Base-by-base conservation (phyloP, 257 asterid genomes). In the Solanum bulbocastanum region DNA sequence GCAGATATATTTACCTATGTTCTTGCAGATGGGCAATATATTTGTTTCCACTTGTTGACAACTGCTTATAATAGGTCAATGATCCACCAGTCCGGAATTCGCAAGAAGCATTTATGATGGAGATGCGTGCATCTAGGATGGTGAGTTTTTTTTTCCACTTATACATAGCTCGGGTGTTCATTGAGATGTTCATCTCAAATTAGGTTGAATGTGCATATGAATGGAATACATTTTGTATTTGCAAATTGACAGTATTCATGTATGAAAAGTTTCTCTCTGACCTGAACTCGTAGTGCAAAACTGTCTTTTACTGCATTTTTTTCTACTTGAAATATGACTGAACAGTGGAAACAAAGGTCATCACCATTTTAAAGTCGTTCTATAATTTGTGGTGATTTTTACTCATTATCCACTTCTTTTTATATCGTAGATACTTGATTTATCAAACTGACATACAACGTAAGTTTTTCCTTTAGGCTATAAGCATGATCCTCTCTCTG, bases 81-180 rank as follows among this genome's bases (percentile, higher is more conserved):
- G 94, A 92, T 75, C 92, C 93, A 42, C 95, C 94, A 10, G 96
- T 96, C 27, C 90, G 98, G 65, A 96, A 97, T 87, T 95, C 98
- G 9, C 98, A 96, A 88, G 99, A 97, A 89, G 93, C 96, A 58
- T 96, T 97, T 91, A 94, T 95, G 98, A 95, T 95, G 98, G 99
- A 97, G 89, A 94, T 96, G 98, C 98, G 96, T 32, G 98, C 96
- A 72, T 94, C 98, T 25, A 91, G 98, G 89, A 94, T 96, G 98
- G 98, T 95, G 73, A 92, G 93, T 8, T 30, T 60, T 81, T 58
- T 72, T 60, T 40, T 22, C 23, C 1, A 18, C 23, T 44, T 72
- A 22, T 44, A 86, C 68, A 86, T 32, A 30, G 60, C 49, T 81
- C 68, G 30, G 27, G 56, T 46, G 85, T 81, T 81, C 85, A 16